Conservation (phyloP, 2,329 filamentous ascomycete genomes). For the Ramularia endophylla region DNA sequence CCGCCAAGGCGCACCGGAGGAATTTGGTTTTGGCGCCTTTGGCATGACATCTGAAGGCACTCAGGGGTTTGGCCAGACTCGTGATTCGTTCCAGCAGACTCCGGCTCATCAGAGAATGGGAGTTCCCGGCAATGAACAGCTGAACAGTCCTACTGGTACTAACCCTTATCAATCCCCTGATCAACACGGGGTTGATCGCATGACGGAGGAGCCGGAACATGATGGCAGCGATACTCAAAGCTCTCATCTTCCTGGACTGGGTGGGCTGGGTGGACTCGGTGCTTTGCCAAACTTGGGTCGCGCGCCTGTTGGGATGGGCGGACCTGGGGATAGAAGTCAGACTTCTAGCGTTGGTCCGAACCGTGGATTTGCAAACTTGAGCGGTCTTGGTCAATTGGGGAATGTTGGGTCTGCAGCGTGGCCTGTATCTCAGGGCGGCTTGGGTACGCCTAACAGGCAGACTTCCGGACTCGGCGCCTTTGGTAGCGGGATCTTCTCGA, state of each 20-base stretch:
- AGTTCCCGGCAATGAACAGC: slow-evolving; percentile 54
- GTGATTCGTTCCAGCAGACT: slow-evolving; percentile 53
- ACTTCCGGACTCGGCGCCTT: slow-evolving; percentile 48
- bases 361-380: slow-evolving; percentile 62
- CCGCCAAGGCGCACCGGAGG: slow-evolving; percentile 49
- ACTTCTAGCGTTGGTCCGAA: slow-evolving; percentile 77
- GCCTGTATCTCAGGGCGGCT: slow-evolving; percentile 58
- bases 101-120: slow-evolving; percentile 40
- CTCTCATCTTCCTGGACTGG: slow-evolving; percentile 26
- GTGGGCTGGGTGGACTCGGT: slow-evolving; percentile 29
- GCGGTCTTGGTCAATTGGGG: slow-evolving; percentile 41
- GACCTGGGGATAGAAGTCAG: slow-evolving; percentile 82
- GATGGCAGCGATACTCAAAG: slow-evolving; percentile 26
- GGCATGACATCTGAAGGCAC: slow-evolving; percentile 51
- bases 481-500: slow-evolving; percentile 59
- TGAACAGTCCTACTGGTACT: slow-evolving; percentile 80
- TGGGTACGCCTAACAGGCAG: slow-evolving; percentile 66
- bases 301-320: slow-evolving; percentile 25
- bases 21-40: slow-evolving; percentile 54
- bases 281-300: slow-evolving; percentile 32
- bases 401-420: slow-evolving; percentile 54
- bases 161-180: slow-evolving; percentile 94
- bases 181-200: slow-evolving; percentile 58
- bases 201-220: slow-evolving; percentile 40
- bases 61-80: slow-evolving; percentile 28